These are phyloP conservation scores for Brassica incana DNA, from an alignment of 345 rosid genomes.

Conservation along the genomic window DNA sequence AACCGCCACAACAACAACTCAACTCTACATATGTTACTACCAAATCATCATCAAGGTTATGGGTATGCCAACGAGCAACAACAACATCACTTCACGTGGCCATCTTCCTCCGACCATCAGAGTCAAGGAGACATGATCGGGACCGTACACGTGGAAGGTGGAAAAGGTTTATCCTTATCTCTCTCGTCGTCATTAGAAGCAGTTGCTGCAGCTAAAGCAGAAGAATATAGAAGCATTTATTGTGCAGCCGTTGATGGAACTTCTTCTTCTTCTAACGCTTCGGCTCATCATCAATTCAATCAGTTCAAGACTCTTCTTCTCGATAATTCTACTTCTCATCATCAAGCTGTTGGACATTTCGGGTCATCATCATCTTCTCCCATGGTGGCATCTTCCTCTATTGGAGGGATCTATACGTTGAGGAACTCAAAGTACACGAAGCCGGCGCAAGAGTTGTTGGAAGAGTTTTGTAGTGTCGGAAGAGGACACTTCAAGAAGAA, in stretches of 20 bases:
- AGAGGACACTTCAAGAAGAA: conserved; percentile 47
- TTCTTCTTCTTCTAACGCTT: conserved; percentile 35
- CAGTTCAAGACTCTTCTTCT: conserved; percentile 35
- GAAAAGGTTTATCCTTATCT: conserved; percentile 86
- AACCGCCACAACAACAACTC: conserved; percentile 65
- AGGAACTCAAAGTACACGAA: conserved; percentile 64
- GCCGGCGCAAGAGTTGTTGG: conserved; percentile 82
- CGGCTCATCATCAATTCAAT: conserved; percentile 28
- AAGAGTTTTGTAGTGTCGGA: conserved; percentile 92
- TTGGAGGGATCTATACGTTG: conserved; percentile 37
- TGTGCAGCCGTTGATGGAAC: conserved; percentile 42
- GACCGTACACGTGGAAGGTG: conserved; percentile 53
- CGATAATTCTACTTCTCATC: conserved; percentile 40
- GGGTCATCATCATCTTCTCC: conserved; percentile 45
- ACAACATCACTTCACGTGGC: conserved; percentile 66
- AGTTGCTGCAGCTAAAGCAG: conserved; percentile 77
- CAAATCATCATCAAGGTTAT: conserved; percentile 48
- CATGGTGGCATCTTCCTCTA: conserved; percentile 30
- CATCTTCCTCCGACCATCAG: conserved; percentile 41
- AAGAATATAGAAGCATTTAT: conserved; percentile 59
- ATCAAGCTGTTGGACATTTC: conserved; percentile 31
- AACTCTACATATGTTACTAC: conserved; percentile 86
- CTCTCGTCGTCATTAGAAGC: conserved; percentile 79
- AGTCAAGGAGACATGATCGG: conserved; percentile 43
- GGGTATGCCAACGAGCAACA: conserved; percentile 44